Conservation (phyloP, 345 rosid genomes). For the Gossypium arboreum region DNA sequence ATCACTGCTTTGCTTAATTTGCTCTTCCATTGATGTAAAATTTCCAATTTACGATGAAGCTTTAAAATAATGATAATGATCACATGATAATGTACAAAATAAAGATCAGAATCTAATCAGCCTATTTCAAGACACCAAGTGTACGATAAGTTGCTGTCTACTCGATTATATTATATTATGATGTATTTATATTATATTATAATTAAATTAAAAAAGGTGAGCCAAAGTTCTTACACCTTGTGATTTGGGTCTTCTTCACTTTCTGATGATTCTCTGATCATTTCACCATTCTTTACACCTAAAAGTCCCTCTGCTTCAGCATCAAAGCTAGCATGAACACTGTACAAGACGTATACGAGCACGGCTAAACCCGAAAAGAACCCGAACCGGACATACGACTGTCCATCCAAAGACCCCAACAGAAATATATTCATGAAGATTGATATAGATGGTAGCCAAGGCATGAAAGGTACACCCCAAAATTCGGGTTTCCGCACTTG, state of each 20-base stretch:
- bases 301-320: slow-evolving; percentile 50
- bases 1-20: background rate
- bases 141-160: slow-evolving; percentile 11
- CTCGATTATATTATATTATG: background rate
- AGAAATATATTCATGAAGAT: slow-evolving; percentile 78
- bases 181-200: background rate
- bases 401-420: slow-evolving; percentile 63
- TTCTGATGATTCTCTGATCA: slow-evolving; percentile 35
- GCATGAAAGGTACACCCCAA: slow-evolving; percentile 93
- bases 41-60: slow-evolving; percentile 6
- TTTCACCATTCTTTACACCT: slow-evolving; percentile 37
- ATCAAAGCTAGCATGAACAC: slow-evolving; percentile 89
- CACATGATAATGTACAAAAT: background rate
- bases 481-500: slow-evolving; percentile 68
- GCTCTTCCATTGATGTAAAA: background rate
- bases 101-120: slow-evolving; percentile 9
- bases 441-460: slow-evolving; percentile 75
- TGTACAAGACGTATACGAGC: slow-evolving; percentile 56
- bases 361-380: slow-evolving; percentile 31
- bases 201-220: too few species aligned
- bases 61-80: background rate
- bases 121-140: slow-evolving; percentile 6
- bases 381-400: slow-evolving; percentile 64
- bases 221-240: slow-evolving; percentile 36
- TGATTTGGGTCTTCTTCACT: slow-evolving; percentile 24